Conservation (phyloP, 768 basidiomycete genomes). For the Mrakia gelida region DNA sequence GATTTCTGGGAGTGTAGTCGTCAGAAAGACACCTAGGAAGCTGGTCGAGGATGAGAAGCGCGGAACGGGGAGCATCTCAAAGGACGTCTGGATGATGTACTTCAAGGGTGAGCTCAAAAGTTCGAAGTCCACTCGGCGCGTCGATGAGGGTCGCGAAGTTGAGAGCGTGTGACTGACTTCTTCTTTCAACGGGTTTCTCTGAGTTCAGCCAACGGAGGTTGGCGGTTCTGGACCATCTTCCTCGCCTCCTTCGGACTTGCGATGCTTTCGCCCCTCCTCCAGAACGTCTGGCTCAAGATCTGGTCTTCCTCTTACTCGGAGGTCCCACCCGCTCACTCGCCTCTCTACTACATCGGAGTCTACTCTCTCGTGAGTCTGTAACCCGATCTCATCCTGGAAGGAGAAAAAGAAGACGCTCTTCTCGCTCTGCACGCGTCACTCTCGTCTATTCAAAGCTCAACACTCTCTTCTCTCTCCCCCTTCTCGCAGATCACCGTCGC, state of each 20-base stretch:
- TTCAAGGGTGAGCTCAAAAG: slow-evolving; percentile 42
- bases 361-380: slow-evolving; percentile 55
- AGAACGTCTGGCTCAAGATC: slow-evolving; percentile 60
- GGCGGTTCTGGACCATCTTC: slow-evolving; percentile 54
- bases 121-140: no score
- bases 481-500: slow-evolving; percentile 60
- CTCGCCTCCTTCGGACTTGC: slow-evolving; percentile 54
- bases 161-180: slow-evolving; percentile 46
- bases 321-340: slow-evolving; percentile 44
- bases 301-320: slow-evolving; percentile 55
- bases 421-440: no score
- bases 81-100: slow-evolving; percentile 63
- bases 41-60: slow-evolving; percentile 69
- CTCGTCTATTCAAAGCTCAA: no score
- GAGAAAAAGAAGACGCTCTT: no score
- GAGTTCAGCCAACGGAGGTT: not conserved
- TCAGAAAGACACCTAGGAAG: slow-evolving; percentile 62
- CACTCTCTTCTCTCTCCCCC: no score
- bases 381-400: no score
- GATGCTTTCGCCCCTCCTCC: slow-evolving; percentile 59
- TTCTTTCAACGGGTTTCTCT: no score
- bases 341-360: slow-evolving; percentile 62
- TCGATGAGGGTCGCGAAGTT: slow-evolving; percentile 46
- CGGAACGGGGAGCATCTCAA: slow-evolving; percentile 64
- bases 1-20: not conserved